Conservation (phyloP, 2,329 filamentous ascomycete species). For the Venturia carpophila region DNA sequence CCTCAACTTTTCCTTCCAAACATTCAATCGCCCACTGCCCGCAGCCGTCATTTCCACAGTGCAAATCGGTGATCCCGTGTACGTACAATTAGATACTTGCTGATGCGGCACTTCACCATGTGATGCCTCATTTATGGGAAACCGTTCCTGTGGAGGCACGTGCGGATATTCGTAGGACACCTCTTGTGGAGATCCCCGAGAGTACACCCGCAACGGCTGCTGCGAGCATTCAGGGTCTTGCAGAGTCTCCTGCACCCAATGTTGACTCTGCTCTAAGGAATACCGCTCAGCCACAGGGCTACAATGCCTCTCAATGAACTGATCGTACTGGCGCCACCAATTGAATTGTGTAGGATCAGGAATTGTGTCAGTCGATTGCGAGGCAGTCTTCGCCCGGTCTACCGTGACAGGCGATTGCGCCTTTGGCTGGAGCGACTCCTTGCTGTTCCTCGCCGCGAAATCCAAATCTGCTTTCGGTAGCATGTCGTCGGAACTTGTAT, state of each 20-base stretch:
- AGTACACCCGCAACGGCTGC: not conserved
- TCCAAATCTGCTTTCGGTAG: not conserved
- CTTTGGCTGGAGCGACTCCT: not conserved
- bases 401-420: not conserved
- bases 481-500: not conserved
- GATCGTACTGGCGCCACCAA: slow-evolving; percentile 6
- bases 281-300: not conserved
- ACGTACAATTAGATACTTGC: not conserved
- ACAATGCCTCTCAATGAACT: not conserved
- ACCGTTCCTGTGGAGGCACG: not conserved
- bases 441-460: not conserved
- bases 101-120: not conserved
- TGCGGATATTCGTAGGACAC: too few relatives aligned
- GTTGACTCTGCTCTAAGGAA: not conserved
- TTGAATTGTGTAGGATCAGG: not conserved
- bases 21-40: not conserved
- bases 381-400: not conserved
- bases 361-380: slow-evolving; percentile 7
- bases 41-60: not conserved
- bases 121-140: not conserved
- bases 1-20: not conserved
- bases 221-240: not conserved
- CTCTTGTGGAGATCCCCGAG: not conserved
- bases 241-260: not conserved
- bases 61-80: not conserved